Conservation (phyloP, 2,329 filamentous ascomycete species). For the Microsporum canis region DNA sequence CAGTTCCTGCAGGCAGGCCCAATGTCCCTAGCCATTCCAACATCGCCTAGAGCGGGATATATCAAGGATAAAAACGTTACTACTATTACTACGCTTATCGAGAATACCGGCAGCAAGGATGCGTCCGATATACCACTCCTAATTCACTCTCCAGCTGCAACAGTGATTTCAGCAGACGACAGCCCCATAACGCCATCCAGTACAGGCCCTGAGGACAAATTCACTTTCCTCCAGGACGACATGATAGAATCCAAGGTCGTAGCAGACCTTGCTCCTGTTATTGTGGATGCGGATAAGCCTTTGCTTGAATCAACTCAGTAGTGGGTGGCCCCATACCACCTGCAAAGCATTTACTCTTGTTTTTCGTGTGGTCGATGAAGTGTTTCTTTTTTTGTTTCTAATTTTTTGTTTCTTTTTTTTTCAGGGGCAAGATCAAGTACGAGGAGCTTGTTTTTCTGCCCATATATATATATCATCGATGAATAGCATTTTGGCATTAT, state of each 20-base stretch:
- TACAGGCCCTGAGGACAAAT: neutral
- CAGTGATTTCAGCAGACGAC: neutral
- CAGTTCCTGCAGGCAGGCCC: slow-evolving; percentile 6
- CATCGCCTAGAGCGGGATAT: neutral
- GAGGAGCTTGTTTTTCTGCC: neutral
- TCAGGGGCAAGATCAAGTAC: neutral
- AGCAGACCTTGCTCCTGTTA: neutral
- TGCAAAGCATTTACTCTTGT: neutral
- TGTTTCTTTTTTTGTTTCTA: neutral
- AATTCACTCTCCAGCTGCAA: slow-evolving; percentile 5
- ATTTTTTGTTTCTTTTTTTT: neutral
- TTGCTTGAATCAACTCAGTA: neutral
- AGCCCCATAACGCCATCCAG: neutral
- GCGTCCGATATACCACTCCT: slow-evolving; percentile 5
- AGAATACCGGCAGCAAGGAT: neutral
- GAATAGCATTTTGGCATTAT: neutral
- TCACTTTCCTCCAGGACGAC: neutral
- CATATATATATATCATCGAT: neutral
- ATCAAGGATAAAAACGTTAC: neutral
- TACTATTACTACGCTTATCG: neutral
- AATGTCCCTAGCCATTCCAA: neutral
- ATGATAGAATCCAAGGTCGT: neutral
- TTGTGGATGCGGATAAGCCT: neutral
- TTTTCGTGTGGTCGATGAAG: neutral
- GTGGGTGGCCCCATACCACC: neutral